A percentile compares a stretch with the other conserved stretches of the same genome.
phyloP scores from a whole-genome alignment of 1,284 basidiomycete genomes.

The Sporisorium graminicola region DNA sequence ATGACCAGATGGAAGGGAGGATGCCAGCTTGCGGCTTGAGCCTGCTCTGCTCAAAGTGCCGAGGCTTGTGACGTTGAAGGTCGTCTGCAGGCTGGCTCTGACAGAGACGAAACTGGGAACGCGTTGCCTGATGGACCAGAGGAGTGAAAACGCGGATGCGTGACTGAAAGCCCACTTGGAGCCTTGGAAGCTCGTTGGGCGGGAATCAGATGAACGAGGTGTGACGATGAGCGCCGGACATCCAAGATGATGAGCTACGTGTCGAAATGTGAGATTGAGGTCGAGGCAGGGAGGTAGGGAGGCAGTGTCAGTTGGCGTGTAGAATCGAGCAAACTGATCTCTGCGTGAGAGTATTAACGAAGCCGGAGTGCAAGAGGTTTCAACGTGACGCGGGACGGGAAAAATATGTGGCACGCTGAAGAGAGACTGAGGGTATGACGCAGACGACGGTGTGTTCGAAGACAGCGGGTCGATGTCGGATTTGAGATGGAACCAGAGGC shows the following conservation, averaged over 20 bases:
- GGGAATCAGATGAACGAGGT: neutral
- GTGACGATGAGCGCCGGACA: constrained; percentile 9
- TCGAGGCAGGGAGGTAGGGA: neutral
- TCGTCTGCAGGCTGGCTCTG: constrained; percentile 3
- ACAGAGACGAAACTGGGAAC: neutral
- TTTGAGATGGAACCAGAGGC: neutral
- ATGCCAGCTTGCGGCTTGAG: constrained; percentile 1
- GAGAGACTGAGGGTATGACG: neutral
- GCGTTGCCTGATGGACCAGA: neutral
- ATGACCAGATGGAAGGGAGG: neutral
- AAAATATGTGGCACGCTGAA: neutral
- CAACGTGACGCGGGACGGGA: neutral
- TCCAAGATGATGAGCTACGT: constrained; percentile 6
- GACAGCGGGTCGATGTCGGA: neutral
- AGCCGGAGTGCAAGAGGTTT: neutral
- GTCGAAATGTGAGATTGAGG: neutral
- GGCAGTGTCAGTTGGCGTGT: neutral
- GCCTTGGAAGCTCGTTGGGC: constrained; percentile 17
- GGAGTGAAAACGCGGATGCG: neutral
- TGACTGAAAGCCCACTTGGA: constrained; percentile 8
- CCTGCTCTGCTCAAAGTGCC: neutral
- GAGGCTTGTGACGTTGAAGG: neutral
- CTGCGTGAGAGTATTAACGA: constrained; percentile 13
- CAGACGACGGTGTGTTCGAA: neutral
- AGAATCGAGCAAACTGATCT: neutral